Evolutionary conservation across 345 rosid genomes (phyloP), one percentile per base, ranked within the genome.

Genomic region (Eucalyptus erythrocorys): DNA sequence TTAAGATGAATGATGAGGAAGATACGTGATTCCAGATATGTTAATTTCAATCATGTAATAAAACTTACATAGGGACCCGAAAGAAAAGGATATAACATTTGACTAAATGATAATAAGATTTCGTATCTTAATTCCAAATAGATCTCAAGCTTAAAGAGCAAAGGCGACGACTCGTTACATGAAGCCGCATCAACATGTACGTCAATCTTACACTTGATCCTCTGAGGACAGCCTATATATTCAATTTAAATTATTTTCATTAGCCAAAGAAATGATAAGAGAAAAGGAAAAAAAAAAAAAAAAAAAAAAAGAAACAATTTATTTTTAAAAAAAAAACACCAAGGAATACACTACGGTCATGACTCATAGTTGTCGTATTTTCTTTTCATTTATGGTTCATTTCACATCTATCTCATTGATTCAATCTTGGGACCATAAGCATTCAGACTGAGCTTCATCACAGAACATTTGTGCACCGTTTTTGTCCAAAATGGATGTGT

Each of bases 401-500:
- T 61, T 32, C 68, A 27, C 32, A 27, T 59, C 32, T 61, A 13
- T 27, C 8, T 61, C 32, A 61, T 61, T 61, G 13, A 27, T 30
- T 61, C 50, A 85, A 30, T 48, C 86, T 85, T 43, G 68, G 5
- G 68, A 61, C 32, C 68, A 27, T 61, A 61, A 61, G 68, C 68
- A 30, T 27, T 27, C 4, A 61, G 32, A 30, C 16, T 27, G 32
- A 27, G 32, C 68, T 30, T 61, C 68, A 61, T 61, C 68, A 61
- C 16, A 27, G 32, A 61, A 4, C 68, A 61, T 61, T 61, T 61
- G 27, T 32, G 32, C 8, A 32, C 68, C 16, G 7, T 61, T 61
- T n/a, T 49, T 11, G 27, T 55, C 22, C 13, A n/a, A 40, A 45
- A 92, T 91, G 93, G 93, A 93, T 87, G 89, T 93, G 40, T 57